Conservation (phyloP, 2,329 filamentous ascomycete genomes). For the Xylaria sp. region DNA sequence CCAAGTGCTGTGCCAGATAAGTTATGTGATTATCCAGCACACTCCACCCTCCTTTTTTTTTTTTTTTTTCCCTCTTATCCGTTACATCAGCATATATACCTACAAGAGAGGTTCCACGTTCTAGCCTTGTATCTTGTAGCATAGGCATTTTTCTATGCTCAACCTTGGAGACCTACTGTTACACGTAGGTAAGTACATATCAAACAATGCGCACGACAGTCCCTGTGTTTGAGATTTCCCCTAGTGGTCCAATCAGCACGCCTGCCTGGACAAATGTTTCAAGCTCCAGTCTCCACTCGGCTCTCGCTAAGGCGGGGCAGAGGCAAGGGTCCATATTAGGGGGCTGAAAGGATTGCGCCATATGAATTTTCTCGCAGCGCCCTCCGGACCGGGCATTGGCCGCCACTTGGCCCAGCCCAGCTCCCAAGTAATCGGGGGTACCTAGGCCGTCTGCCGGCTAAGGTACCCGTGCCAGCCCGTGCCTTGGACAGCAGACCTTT, state of each 20-base stretch:
- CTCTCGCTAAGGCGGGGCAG: constrained; percentile 6
- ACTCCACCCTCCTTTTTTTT: no score
- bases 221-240: constrained; percentile 18
- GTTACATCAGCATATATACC: no score
- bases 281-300: constrained; percentile 9
- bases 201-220: not conserved
- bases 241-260: constrained; percentile 11
- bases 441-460: no score
- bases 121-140: no score
- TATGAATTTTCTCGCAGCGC: not conserved
- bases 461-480: constrained; percentile 2
- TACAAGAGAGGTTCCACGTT: no score
- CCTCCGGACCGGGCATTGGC: not conserved
- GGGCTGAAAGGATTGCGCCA: not conserved
- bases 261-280: constrained; percentile 15
- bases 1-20: no score
- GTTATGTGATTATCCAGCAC: no score
- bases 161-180: no score
- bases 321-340: not conserved
- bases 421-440: not conserved
- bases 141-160: no score
- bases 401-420: not conserved
- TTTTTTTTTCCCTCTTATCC: no score
- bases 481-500: no score
- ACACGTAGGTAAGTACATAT: no score